Conservation (phyloP, 1,284 basidiomycete species). For the Leccinum griseonigrum region DNA sequence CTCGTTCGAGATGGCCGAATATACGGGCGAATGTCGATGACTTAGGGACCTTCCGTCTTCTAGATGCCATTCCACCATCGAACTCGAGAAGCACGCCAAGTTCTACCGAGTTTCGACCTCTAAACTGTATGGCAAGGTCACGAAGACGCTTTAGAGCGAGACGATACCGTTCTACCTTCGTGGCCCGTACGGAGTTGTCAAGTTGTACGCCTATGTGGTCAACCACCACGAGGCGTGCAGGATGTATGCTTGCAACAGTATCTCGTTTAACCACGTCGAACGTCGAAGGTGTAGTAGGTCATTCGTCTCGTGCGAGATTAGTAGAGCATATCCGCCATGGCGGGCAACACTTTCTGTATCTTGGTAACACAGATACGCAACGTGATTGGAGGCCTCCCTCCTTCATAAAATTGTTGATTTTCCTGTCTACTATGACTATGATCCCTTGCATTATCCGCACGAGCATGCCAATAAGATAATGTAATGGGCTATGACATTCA, state of each 20-base stretch:
- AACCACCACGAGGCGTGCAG: constrained; percentile 92
- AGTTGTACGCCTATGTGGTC: constrained; percentile 82
- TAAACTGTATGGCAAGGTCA: constrained; percentile 91
- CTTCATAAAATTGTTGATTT: no score
- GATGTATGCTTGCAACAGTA: constrained; percentile 90
- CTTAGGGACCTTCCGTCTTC: constrained; percentile 84
- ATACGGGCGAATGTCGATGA: constrained; percentile 91
- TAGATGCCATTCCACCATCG: constrained; percentile 90
- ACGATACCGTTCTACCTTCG: constrained; percentile 93
- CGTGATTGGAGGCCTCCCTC: constrained; percentile 67
- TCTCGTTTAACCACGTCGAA: constrained; percentile 87
- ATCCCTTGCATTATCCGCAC: no score
- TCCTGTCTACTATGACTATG: no score
- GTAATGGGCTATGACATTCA: no score
- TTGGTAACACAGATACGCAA: constrained; percentile 87
- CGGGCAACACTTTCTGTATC: constrained; percentile 83
- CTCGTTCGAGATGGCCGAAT: constrained; percentile 96
- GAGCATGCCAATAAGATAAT: no score
- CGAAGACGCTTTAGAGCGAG: constrained; percentile 88
- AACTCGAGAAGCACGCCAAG: constrained; percentile 79
- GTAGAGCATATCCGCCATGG: constrained; percentile 84
- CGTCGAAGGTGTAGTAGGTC: constrained; percentile 88
- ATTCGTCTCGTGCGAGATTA: constrained; percentile 92
- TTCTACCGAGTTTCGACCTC: constrained; percentile 95
- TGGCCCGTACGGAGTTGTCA: constrained; percentile 88